Conservation (phyloP, 1,284 basidiomycete species). For the Anthracocystis walkeri region DNA sequence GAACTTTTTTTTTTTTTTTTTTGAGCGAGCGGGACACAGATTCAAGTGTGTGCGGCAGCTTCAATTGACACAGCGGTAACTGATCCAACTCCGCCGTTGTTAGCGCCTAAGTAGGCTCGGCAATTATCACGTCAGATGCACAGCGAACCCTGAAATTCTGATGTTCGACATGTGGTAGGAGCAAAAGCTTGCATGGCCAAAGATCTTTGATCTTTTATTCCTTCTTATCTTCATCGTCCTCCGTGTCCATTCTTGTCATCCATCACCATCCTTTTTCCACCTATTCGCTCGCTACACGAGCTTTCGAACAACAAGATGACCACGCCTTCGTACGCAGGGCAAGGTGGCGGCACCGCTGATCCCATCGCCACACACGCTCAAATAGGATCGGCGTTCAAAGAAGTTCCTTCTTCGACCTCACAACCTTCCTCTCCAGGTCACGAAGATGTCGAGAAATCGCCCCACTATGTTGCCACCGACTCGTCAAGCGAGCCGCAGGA, state of each 20-base stretch:
- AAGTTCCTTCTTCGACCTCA: not conserved
- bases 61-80: not conserved
- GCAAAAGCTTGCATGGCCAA: too few species aligned
- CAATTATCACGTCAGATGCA: too few species aligned
- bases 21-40: not conserved
- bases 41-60: not conserved
- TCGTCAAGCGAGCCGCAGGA: conserved; percentile 14
- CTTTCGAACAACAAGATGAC: conserved; percentile 10
- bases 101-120: too few species aligned
- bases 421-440: conserved; percentile 19
- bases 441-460: conserved; percentile 31
- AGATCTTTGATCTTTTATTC: too few species aligned
- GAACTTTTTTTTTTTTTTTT: not conserved
- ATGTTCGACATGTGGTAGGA: too few species aligned
- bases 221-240: too few species aligned
- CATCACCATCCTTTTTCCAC: too few species aligned
- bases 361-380: conserved; percentile 7
- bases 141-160: too few species aligned
- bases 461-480: not conserved
- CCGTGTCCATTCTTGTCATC: too few species aligned
- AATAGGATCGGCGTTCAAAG: conserved; percentile 21
- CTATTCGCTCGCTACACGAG: too few species aligned
- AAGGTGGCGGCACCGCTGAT: conserved; percentile 9
- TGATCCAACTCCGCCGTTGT: not conserved
- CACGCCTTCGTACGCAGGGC: conserved; percentile 4